Percentiles rank a stretch among this genome's conserved stretches.
Conservation (phyloP, 805 yeast genomes). For the Trichomonascus vanleenenianus region DNA sequence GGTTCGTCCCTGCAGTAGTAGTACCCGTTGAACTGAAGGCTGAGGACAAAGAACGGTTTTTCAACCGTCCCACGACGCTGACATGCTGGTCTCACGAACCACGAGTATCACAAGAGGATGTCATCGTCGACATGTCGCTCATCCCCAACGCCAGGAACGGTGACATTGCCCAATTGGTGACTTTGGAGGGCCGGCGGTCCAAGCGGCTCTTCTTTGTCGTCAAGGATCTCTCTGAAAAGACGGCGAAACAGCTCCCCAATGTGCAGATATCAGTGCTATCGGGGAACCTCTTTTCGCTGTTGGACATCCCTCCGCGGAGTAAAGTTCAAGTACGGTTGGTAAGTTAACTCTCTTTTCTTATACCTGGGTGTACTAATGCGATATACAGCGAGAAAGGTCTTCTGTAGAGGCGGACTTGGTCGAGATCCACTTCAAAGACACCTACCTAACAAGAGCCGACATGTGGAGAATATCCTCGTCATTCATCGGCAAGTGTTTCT, state of each 20-base stretch:
- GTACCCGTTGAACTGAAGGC: background rate
- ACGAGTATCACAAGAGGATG: conserved; percentile 47
- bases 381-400: conserved; percentile 26
- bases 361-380: background rate
- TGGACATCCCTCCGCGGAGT: conserved; percentile 63
- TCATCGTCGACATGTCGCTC: conserved; percentile 51
- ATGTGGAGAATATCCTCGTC: conserved; percentile 79
- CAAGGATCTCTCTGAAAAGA: conserved; percentile 14
- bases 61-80: conserved; percentile 14
- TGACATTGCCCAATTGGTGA: conserved; percentile 54
- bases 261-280: conserved; percentile 17
- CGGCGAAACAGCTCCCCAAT: conserved; percentile 15
- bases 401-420: conserved; percentile 70
- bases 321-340: conserved; percentile 49
- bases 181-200: conserved; percentile 25
- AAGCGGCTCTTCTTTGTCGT: conserved; percentile 22
- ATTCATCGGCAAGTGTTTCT: conserved; percentile 56
- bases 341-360: background rate
- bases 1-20: conserved; percentile 16
- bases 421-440: conserved; percentile 74
- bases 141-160: conserved; percentile 58
- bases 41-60: conserved; percentile 9
- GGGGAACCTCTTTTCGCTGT: conserved; percentile 16
- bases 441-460: conserved; percentile 77
- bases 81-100: conserved; percentile 55